phyloP scores from a whole-genome alignment of 352 stramenopile genomes.

The Pythium aristosporum region DNA sequence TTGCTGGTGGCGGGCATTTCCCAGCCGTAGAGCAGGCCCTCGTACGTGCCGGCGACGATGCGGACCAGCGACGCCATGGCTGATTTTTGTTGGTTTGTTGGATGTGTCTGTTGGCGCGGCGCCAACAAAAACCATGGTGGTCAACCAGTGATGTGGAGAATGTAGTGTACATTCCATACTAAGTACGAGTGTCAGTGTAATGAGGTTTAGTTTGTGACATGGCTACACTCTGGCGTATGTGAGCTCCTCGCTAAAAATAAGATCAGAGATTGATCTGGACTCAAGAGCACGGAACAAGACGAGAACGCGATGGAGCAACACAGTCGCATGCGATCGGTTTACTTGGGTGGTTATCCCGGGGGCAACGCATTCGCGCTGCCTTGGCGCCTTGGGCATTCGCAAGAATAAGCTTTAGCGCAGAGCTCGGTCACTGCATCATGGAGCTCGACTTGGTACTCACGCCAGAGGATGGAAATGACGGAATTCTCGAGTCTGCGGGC shows the following conservation, averaged over 20 bases:
- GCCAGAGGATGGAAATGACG: slow-evolving; percentile 32
- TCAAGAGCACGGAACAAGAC: not conserved
- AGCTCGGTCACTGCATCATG: slow-evolving; percentile 25
- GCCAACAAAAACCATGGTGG: slow-evolving; percentile 12
- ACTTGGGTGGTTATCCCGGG: not conserved
- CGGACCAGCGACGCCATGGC: slow-evolving; percentile 51
- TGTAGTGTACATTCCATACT: slow-evolving; percentile 8
- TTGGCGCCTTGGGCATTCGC: not conserved
- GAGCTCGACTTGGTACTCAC: slow-evolving; percentile 39
- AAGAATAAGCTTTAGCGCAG: not conserved
- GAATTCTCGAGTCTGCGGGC: slow-evolving; percentile 17
- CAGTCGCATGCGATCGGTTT: slow-evolving; percentile 1
- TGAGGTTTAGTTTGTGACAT: slow-evolving; percentile 13
- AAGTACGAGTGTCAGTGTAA: slow-evolving; percentile 27
- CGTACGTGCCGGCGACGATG: slow-evolving; percentile 84
- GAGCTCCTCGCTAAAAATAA: slow-evolving; percentile 4
- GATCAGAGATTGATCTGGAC: not conserved
- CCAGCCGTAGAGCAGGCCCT: slow-evolving; percentile 86
- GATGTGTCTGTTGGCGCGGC: slow-evolving; percentile 24
- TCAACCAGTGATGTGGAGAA: slow-evolving; percentile 20
- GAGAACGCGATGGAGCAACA: not conserved
- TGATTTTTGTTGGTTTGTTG: slow-evolving; percentile 1
- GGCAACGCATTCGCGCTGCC: not conserved
- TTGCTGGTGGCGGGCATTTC: slow-evolving; percentile 45
- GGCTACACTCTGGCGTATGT: slow-evolving; percentile 17